Evolutionary conservation across 139 green algal genomes (phyloP).

Genomic region (Coelastrella sp.): DNA sequence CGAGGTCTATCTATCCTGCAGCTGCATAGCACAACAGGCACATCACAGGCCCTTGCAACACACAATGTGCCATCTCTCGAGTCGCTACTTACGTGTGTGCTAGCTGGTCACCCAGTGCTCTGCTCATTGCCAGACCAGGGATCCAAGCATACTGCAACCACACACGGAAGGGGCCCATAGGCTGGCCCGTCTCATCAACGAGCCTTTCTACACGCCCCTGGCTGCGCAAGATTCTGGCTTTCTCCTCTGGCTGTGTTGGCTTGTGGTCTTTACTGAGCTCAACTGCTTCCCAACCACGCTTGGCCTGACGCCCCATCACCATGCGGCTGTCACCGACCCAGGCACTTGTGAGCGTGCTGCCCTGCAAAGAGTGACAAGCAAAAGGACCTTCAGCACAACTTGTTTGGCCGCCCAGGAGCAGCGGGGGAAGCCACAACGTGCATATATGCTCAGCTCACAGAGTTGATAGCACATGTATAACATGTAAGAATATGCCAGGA

Average conservation of each 20-base stretch:
- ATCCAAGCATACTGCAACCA: constrained; percentile 87
- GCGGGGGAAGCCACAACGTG: too few species aligned
- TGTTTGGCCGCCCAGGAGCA: too few species aligned
- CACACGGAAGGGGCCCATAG: constrained; percentile 86
- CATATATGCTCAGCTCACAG: too few species aligned
- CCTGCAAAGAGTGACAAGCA: constrained; percentile 31
- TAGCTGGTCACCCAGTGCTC: constrained; percentile 86
- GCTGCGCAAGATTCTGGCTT: constrained; percentile 76
- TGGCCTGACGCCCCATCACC: constrained; percentile 58
- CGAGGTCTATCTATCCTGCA: too few species aligned
- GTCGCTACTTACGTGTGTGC: constrained; percentile 77
- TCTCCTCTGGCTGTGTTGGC: constrained; percentile 80
- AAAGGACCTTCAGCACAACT: too few species aligned
- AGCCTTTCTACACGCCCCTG: constrained; percentile 90
- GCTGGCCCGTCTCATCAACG: constrained; percentile 79
- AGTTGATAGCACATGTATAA: too few species aligned
- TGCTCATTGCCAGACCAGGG: constrained; percentile 92
- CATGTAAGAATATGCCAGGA: too few species aligned
- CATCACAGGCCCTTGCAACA: too few species aligned
- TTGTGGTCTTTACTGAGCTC: constrained; percentile 94
- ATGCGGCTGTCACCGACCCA: constrained; percentile 93
- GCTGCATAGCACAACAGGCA: too few species aligned
- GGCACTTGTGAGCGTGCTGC: constrained; percentile 74
- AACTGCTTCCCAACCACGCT: constrained; percentile 65
- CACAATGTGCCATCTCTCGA: too few species aligned